These are phyloP conservation scores for Podaxis sp. DNA, from an alignment of 768 basidiomycete species.

Conservation along the genomic window DNA sequence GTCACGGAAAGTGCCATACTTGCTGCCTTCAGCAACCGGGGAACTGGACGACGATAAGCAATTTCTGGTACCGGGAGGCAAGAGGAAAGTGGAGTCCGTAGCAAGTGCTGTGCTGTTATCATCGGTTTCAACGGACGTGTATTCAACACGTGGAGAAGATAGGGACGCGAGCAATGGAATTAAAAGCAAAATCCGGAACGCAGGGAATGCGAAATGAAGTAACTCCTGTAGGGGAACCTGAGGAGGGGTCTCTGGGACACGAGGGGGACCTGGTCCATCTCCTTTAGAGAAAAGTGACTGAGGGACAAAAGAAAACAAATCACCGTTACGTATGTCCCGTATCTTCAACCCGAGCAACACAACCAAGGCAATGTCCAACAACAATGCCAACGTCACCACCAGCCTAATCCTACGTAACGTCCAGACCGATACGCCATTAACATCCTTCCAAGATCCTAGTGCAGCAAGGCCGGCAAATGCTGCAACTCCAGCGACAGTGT, in stretches of 20 bases:
- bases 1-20: constrained; percentile 73
- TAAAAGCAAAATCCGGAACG: constrained; percentile 62
- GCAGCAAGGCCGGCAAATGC: constrained; percentile 72
- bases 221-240: constrained; percentile 24
- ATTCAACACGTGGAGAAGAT: constrained; percentile 59
- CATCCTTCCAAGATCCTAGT: constrained; percentile 76
- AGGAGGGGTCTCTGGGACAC: constrained; percentile 25
- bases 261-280: constrained; percentile 16
- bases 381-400: constrained; percentile 48
- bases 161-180: constrained; percentile 57
- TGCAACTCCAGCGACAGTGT: constrained; percentile 60
- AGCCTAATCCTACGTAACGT: constrained; percentile 51
- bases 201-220: constrained; percentile 46
- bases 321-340: constrained; percentile 30
- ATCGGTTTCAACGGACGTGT: constrained; percentile 45
- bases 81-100: constrained; percentile 49
- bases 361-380: constrained; percentile 56
- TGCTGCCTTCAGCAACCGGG: constrained; percentile 40
- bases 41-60: constrained; percentile 50
- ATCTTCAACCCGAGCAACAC: constrained; percentile 45
- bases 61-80: constrained; percentile 43
- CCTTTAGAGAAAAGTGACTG: constrained; percentile 12
- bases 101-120: constrained; percentile 33
- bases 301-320: constrained; percentile 16
- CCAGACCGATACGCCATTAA: constrained; percentile 69